Conservation (phyloP, 2,329 filamentous ascomycete genomes). For the Pestalotiopsis sp. region DNA sequence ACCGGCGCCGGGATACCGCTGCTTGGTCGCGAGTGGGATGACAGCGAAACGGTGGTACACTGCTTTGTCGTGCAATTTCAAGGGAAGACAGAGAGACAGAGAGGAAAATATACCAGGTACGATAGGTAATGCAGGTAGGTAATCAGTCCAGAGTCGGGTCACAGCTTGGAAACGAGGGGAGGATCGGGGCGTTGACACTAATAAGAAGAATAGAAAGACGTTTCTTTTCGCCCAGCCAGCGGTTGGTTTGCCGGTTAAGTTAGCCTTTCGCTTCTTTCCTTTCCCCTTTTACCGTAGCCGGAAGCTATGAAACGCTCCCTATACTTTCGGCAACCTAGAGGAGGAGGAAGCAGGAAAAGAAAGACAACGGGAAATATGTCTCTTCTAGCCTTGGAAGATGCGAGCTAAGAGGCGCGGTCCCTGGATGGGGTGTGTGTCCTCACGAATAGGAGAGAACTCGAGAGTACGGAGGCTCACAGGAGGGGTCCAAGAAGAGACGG, state of each 20-base stretch:
- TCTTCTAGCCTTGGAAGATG: neutral
- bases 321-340: neutral
- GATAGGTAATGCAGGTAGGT: neutral
- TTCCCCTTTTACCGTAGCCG: neutral
- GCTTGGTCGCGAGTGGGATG: neutral
- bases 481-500: neutral
- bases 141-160: no score
- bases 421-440: neutral
- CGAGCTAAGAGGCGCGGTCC: neutral
- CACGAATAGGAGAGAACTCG: neutral
- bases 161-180: neutral
- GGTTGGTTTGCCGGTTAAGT: neutral
- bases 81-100: no score
- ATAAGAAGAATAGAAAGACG: neutral
- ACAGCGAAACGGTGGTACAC: constrained; percentile 1
- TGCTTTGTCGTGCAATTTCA: constrained; percentile 3
- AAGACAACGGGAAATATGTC: neutral
- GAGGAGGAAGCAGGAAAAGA: neutral
- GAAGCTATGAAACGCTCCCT: neutral
- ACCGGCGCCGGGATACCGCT: constrained; percentile 9
- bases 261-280: neutral
- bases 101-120: neutral
- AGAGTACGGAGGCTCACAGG: neutral
- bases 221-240: neutral
- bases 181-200: neutral